Base-by-base conservation (phyloP, 257 asterid species). In the Plantago ovata region DNA sequence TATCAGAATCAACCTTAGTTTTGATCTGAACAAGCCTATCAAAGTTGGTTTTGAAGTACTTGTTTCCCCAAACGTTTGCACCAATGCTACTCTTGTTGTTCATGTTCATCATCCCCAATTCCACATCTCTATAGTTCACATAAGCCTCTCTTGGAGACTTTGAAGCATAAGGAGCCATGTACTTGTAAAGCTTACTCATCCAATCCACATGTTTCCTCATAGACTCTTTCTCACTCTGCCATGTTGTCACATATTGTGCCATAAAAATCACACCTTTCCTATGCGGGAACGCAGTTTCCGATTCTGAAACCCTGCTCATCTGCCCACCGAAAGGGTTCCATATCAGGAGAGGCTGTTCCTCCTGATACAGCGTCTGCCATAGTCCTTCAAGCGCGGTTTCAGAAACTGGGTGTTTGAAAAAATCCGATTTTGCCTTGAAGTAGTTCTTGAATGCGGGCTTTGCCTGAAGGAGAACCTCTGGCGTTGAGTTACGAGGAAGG, bases 311-410 rank as follows among this genome's bases (percentile, higher is more conserved):
- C 24, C 22, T 46, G 22, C 63, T 39, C 63, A 58, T 58, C 43
- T 10, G 23, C 19, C 63, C 63, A 44, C 63, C 63, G 15, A 3
- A 58, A 0, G 63, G 63, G 21, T 41, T 58, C 63, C 63, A 58
- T 41, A 58, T 40, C 20, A 44, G 10, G 13, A 58, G 40, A 1
- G 63, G 63, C 9, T 20, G 13, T 39, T 58, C 63, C 23, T 58
- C 63, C 23, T n/a, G n/a, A n/a, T n/a, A n/a, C n/a, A n/a, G n/a
- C n/a, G n/a, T n/a, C n/a, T n/a, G n/a, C n/a, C n/a, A n/a, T n/a
- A n/a, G n/a, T n/a, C n/a, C n/a, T n/a, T n/a, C n/a, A n/a, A n/a
- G n/a, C n/a, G n/a, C n/a, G n/a, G n/a, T n/a, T n/a, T n/a, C n/a
- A n/a, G n/a, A n/a, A n/a, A n/a, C n/a, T n/a, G n/a, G n/a, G n/a